Conservation (phyloP, 345 rosid species). For the Gossypioides kirkii region DNA sequence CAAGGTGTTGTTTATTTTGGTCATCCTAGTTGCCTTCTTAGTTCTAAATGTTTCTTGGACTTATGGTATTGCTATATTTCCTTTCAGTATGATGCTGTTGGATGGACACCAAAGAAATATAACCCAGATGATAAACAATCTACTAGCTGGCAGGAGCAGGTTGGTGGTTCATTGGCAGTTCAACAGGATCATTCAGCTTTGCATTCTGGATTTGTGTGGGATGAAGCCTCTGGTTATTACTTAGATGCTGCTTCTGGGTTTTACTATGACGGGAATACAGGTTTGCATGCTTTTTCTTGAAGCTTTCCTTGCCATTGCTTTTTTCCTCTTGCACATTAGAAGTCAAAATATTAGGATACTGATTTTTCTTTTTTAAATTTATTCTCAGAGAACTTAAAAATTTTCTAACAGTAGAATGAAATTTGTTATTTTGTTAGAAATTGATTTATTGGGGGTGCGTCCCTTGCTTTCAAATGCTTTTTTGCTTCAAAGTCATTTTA, state of each 20-base stretch:
- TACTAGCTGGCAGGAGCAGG: constrained; percentile 41
- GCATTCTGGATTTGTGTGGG: constrained; percentile 96
- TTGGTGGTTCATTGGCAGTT: constrained; percentile 29
- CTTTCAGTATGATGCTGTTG: constrained; percentile 76
- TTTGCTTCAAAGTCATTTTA: neutral
- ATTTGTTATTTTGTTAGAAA: neutral
- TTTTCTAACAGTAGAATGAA: neutral
- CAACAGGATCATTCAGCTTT: constrained; percentile 53
- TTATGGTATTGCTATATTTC: constrained; percentile 8
- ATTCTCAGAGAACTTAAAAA: neutral
- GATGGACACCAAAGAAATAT: constrained; percentile 99
- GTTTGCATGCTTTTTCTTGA: constrained; percentile 27
- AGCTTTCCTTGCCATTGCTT: neutral
- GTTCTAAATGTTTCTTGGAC: constrained; percentile 7
- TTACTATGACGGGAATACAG: constrained; percentile 95
- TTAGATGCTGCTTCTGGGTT: constrained; percentile 97
- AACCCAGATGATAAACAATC: constrained; percentile 72
- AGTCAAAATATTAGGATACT: neutral
- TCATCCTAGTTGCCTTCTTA: neutral
- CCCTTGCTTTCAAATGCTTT: neutral
- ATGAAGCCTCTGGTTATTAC: constrained; percentile 98
- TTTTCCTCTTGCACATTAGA: neutral
- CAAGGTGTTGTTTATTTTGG: neutral
- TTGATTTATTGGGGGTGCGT: neutral
- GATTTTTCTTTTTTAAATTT: neutral